Percentiles rank a stretch among this genome's conserved stretches.
Conservation (phyloP, 2,329 filamentous ascomycete genomes). For the Sphaerulina musiva region DNA sequence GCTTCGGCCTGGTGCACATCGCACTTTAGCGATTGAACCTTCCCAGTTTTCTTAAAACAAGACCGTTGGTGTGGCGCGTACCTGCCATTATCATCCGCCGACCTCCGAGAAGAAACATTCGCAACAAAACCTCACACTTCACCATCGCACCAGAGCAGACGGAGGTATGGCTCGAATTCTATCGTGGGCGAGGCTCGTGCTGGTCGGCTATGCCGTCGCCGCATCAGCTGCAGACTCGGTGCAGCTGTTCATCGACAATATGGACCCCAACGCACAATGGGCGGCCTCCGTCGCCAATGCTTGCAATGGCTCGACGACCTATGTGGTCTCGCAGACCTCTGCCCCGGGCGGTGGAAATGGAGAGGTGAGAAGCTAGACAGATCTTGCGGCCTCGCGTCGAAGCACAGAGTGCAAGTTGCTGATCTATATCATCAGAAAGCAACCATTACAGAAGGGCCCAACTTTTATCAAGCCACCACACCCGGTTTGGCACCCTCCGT, state of each 20-base stretch:
- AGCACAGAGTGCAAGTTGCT: too few relatives aligned
- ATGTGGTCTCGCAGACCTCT: constrained; percentile 22
- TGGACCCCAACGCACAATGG: constrained; percentile 22
- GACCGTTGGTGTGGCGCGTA: background rate
- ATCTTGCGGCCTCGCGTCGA: too few relatives aligned
- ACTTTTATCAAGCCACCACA: constrained; percentile 20
- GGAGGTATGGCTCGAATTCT: background rate
- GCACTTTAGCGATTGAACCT: background rate
- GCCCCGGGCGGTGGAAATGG: constrained; percentile 16
- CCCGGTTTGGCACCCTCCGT: too few relatives aligned
- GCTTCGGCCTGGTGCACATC: background rate
- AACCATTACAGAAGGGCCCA: constrained; percentile 22
- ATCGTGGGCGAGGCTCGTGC: background rate
- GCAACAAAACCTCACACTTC: background rate
- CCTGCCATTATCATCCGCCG: background rate
- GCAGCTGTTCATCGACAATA: constrained; percentile 25
- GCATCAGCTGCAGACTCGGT: constrained; percentile 4
- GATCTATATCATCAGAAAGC: constrained; percentile 10
- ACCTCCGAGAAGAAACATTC: background rate
- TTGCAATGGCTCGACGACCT: constrained; percentile 23
- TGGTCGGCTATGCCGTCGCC: background rate
- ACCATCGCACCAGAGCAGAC: background rate
- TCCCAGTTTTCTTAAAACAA: background rate
- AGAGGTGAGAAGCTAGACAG: constrained; percentile 5
- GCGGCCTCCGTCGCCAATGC: constrained; percentile 23